phyloP scores from a whole-genome alignment of 75 land plant species.

The Pseudotsuga menziesii region DNA sequence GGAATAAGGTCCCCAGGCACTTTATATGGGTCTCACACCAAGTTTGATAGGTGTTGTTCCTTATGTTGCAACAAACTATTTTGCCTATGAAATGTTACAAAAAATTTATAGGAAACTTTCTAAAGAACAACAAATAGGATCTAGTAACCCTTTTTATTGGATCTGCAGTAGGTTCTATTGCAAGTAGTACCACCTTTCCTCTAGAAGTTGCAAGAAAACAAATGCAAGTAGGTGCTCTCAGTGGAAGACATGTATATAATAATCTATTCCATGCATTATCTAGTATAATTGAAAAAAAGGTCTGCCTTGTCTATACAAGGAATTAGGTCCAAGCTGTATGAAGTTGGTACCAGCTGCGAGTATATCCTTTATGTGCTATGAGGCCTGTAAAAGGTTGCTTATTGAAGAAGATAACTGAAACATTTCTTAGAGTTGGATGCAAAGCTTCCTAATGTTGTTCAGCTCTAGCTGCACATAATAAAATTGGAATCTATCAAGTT shows the following conservation, averaged over 20 bases:
- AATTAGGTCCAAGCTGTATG: constrained; percentile 93
- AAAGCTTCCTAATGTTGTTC: not conserved
- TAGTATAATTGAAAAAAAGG: constrained; percentile 84
- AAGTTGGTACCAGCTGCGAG: constrained; percentile 98
- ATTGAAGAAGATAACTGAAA: constrained; percentile 52
- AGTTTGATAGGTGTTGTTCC: constrained; percentile 94
- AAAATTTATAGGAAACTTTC: constrained; percentile 63
- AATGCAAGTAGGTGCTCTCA: constrained; percentile 87
- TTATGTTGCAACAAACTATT: constrained; percentile 91
- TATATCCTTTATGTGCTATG: constrained; percentile 98
- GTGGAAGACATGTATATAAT: constrained; percentile 75
- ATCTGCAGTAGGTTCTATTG: constrained; percentile 76
- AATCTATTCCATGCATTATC: constrained; percentile 82
- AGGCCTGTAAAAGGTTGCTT: constrained; percentile 85
- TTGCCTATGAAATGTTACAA: constrained; percentile 72
- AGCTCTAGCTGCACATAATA: not conserved
- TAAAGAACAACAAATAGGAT: constrained; percentile 75
- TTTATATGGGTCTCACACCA: constrained; percentile 87
- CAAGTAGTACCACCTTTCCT: constrained; percentile 82
- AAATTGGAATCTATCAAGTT: not conserved
- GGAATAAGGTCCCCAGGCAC: constrained; percentile 80
- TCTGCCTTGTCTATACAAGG: constrained; percentile 68
- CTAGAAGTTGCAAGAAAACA: constrained; percentile 93
- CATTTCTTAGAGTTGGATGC: constrained; percentile 1
- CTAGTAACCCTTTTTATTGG: constrained; percentile 83